These are phyloP conservation scores for Annulohypoxylon moriforme DNA, from an alignment of 495 filamentous ascomycete genomes.

Conservation along the genomic window DNA sequence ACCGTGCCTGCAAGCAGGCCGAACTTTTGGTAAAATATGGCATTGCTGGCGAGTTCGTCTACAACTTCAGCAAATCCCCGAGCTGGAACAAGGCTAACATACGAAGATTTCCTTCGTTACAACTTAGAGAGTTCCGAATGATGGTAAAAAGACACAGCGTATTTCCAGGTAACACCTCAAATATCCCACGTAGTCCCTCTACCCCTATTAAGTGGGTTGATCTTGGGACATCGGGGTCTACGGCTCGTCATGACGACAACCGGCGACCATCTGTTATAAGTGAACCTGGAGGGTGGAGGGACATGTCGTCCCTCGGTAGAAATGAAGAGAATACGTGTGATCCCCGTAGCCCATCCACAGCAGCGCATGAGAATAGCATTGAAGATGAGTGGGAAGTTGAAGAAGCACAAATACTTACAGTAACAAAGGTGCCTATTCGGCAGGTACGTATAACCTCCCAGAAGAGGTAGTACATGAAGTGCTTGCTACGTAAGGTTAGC, in stretches of 20 bases:
- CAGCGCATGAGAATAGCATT: background rate
- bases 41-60: background rate
- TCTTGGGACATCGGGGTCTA: background rate
- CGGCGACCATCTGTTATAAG: constrained; percentile 8
- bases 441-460: constrained; percentile 4
- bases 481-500: background rate
- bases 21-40: constrained; percentile 26
- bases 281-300: constrained; percentile 33
- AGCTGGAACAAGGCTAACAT: constrained; percentile 32
- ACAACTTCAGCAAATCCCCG: constrained; percentile 36
- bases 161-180: background rate
- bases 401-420: constrained; percentile 21
- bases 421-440: constrained; percentile 17
- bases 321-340: background rate
- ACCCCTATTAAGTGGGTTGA: constrained; percentile 29
- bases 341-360: background rate
- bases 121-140: constrained; percentile 7
- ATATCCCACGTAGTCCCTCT: background rate
- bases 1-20: constrained; percentile 21
- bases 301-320: background rate
- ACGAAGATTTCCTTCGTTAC: constrained; percentile 27
- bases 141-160: background rate
- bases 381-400: constrained; percentile 18
- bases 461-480: background rate
- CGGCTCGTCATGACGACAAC: background rate